Percentiles rank a stretch among this genome's conserved stretches.
phyloP scores from a whole-genome alignment of 2,329 filamentous ascomycete genomes.

The Ceratocystis diversiconidia region DNA sequence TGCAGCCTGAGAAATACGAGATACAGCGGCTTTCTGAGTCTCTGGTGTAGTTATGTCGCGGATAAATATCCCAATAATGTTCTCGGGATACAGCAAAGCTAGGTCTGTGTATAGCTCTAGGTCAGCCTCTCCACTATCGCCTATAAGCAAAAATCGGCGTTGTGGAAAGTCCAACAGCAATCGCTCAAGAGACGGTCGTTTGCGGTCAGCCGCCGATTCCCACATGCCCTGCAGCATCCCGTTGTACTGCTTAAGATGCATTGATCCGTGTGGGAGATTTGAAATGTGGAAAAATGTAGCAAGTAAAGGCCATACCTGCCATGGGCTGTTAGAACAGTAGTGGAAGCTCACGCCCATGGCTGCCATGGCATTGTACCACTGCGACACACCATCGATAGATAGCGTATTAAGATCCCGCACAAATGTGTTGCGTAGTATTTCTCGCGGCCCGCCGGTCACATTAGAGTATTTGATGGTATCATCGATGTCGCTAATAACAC shows the following conservation, averaged over 20 bases:
- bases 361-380: slow-evolving; percentile 74
- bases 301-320: slow-evolving; percentile 88
- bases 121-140: slow-evolving; percentile 93
- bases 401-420: slow-evolving; percentile 71
- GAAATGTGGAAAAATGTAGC: slow-evolving; percentile 71
- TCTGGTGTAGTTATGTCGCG: slow-evolving; percentile 81
- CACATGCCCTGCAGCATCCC: slow-evolving; percentile 98
- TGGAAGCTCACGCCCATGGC: slow-evolving; percentile 76
- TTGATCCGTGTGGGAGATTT: slow-evolving; percentile 71
- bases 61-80: slow-evolving; percentile 80
- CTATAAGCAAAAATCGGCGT: slow-evolving; percentile 74
- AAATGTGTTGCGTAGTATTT: slow-evolving; percentile 95
- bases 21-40: slow-evolving; percentile 19
- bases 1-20: slow-evolving; percentile 28
- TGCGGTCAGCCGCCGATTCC: slow-evolving; percentile 88
- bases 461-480: slow-evolving; percentile 95
- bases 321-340: slow-evolving; percentile 98
- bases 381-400: slow-evolving; percentile 70
- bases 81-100: slow-evolving; percentile 67
- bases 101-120: slow-evolving; percentile 93
- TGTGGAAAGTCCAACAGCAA: slow-evolving; percentile 82
- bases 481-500: slow-evolving; percentile 92
- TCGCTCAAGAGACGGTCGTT: slow-evolving; percentile 73
- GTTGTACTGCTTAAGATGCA: slow-evolving; percentile 90
- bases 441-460: slow-evolving; percentile 70